Base-by-base conservation (phyloP, 2,329 filamentous ascomycete genomes). In the Epichloe glyceriae region DNA sequence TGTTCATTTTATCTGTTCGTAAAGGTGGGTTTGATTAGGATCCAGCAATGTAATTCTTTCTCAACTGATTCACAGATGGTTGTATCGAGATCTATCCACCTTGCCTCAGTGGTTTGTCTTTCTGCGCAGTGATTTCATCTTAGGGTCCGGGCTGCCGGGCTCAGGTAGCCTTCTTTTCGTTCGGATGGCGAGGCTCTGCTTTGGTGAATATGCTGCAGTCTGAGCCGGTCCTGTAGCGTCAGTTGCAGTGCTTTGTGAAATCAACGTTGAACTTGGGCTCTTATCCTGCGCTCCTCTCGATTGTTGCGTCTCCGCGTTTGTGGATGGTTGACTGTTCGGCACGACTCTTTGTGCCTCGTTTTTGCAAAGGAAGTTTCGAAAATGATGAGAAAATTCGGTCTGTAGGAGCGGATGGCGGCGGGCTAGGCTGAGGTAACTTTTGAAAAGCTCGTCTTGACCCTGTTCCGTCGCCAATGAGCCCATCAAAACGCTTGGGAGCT, bases 401-500 rank as follows among this genome's bases (percentile, higher is more conserved):
- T 51, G 39, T 17, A 50, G 15, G 11, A 51, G 46, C 5, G 46
- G 52, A 20, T 49, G 47, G 37, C 46, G 49, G 11, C 20, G 46
- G 3, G 46, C 38, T 12, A 53, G 38, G 19, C 26, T 20, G 19
- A 35, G 26, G 30, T 46, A 46, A 7, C 45, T 40, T 30, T 47
- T 47, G 17, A 49, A 46, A 8, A 48, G 46, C 12, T 38, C 46
- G 8, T 42, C 38, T 46, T 46, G 41, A 33, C 39, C 34, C 34
- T 44, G 46, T 11, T 26, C 30, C 30, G 34, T 26, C 22, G 11
- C 19, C 20, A 46, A 26, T 10, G 41, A 19, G 11, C 33, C 20
- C 33, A 51, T 30, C 15, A 40, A 46, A 49, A 68, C 53, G 30
- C 58, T 60, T 3, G 63, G 62, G n/a, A 68, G 49, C 43, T 62